Conservation (phyloP, 164 flowering plant genomes). For the Aristolochia fimbriata region DNA sequence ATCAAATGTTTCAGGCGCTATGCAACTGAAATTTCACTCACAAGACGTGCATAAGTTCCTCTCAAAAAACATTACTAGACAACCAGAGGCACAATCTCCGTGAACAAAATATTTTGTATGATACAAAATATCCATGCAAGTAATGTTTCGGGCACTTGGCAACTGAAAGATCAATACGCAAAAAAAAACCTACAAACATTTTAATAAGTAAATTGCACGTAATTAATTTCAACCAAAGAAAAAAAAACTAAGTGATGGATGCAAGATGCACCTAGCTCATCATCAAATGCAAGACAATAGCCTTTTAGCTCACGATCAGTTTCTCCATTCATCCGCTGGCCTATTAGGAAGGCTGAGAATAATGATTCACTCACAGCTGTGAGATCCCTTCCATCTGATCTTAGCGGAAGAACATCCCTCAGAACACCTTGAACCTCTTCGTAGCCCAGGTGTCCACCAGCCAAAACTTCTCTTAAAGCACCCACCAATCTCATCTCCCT, state of each 20-base stretch:
- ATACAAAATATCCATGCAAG: not conserved
- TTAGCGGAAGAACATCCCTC: constrained; percentile 77
- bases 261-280: constrained; percentile 60
- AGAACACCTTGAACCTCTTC: constrained; percentile 95
- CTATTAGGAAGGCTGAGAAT: constrained; percentile 89
- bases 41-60: no score
- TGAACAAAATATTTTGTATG: not conserved
- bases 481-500: constrained; percentile 94
- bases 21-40: no score
- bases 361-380: constrained; percentile 54
- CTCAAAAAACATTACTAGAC: not conserved
- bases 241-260: not conserved
- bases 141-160: not conserved
- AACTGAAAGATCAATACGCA: not conserved
- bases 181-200: not conserved
- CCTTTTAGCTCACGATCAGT: constrained; percentile 96
- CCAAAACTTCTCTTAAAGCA: constrained; percentile 89
- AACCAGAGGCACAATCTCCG: not conserved
- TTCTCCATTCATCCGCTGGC: constrained; percentile 98
- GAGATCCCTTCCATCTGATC: constrained; percentile 17
- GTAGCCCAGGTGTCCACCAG: constrained; percentile 97
- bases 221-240: not conserved
- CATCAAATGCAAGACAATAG: constrained; percentile 96
- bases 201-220: not conserved
- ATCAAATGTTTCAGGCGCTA: no score